These are phyloP conservation scores for Psilocybe cyanescens DNA, from an alignment of 768 basidiomycete genomes.

Conservation along the genomic window DNA sequence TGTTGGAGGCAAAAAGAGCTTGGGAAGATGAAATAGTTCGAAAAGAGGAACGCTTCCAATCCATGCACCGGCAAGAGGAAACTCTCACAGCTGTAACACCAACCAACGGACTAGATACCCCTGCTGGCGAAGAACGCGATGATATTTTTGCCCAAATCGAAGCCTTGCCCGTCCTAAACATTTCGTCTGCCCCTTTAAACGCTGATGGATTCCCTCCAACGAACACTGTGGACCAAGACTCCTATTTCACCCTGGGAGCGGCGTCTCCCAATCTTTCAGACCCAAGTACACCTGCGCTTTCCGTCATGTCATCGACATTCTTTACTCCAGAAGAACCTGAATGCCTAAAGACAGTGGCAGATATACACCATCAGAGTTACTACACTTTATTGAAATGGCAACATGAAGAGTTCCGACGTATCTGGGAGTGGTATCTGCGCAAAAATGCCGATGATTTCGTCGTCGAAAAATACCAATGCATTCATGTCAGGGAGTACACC, in stretches of 20 bases:
- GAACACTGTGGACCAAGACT: constrained; percentile 27
- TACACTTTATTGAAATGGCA: constrained; percentile 74
- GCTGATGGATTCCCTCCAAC: constrained; percentile 32
- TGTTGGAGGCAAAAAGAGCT: constrained; percentile 67
- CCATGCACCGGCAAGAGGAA: constrained; percentile 45
- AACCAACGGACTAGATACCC: constrained; percentile 12
- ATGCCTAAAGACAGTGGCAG: constrained; percentile 60
- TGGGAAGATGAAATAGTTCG: constrained; percentile 90
- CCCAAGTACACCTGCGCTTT: constrained; percentile 14
- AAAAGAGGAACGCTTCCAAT: constrained; percentile 67
- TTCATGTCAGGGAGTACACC: constrained; percentile 79
- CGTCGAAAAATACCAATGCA: constrained; percentile 92
- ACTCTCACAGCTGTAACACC: constrained; percentile 37
- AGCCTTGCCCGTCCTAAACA: constrained; percentile 41
- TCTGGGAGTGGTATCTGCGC: constrained; percentile 95
- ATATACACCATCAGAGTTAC: constrained; percentile 77
- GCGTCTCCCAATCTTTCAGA: constrained; percentile 17
- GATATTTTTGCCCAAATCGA: constrained; percentile 76
- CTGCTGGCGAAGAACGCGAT: constrained; percentile 32
- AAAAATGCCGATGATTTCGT: constrained; percentile 87
- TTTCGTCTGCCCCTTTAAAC: constrained; percentile 49
- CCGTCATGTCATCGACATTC: constrained; percentile 9
- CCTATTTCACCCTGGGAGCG: constrained; percentile 32
- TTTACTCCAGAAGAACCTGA: constrained; percentile 39
- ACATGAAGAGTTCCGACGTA: constrained; percentile 84